Evolutionary conservation across 108 stramenopile genomes (phyloP).

Genomic region (Aurantiochytrium sp.): DNA sequence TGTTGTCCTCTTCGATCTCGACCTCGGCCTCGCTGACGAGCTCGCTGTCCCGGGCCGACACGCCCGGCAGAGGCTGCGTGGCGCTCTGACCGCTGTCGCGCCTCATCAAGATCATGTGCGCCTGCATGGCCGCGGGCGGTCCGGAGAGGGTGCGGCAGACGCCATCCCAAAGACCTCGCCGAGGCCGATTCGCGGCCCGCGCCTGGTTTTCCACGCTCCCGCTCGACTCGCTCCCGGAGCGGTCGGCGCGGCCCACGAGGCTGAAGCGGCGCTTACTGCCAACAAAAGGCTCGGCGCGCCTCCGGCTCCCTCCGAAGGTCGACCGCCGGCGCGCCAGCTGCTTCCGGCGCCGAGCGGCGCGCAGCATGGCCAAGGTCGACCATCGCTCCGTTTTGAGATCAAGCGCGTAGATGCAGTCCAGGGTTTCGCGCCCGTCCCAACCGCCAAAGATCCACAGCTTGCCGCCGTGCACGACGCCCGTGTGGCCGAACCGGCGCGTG

Average conservation of each 20-base stretch:
- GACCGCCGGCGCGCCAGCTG: not conserved
- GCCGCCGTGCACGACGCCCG: not conserved
- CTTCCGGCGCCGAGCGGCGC: not conserved
- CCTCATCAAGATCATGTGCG: too few relatives aligned
- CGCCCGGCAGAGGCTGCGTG: too few relatives aligned
- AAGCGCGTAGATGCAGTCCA: not conserved
- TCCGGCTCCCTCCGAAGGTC: too few relatives aligned
- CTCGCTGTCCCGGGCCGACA: too few relatives aligned
- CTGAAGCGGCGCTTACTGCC: not conserved
- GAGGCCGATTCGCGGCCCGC: not conserved
- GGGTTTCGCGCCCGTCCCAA: constrained; percentile 16
- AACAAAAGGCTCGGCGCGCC: not conserved
- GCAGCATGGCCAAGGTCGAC: not conserved
- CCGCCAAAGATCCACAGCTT: constrained; percentile 31
- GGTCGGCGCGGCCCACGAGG: not conserved
- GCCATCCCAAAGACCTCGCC: not conserved
- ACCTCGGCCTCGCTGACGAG: too few relatives aligned
- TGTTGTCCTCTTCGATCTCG: too few relatives aligned
- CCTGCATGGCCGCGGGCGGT: too few relatives aligned
- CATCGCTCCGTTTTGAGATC: not conserved
- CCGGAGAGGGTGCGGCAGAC: not conserved
- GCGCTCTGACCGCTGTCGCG: too few relatives aligned
- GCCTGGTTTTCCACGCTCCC: too few relatives aligned
- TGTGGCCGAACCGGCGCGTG: constrained; percentile 14
- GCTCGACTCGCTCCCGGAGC: not conserved